Evolutionary conservation across 495 filamentous ascomycete species (phyloP).

Genomic region (Amorphotheca resinae): DNA sequence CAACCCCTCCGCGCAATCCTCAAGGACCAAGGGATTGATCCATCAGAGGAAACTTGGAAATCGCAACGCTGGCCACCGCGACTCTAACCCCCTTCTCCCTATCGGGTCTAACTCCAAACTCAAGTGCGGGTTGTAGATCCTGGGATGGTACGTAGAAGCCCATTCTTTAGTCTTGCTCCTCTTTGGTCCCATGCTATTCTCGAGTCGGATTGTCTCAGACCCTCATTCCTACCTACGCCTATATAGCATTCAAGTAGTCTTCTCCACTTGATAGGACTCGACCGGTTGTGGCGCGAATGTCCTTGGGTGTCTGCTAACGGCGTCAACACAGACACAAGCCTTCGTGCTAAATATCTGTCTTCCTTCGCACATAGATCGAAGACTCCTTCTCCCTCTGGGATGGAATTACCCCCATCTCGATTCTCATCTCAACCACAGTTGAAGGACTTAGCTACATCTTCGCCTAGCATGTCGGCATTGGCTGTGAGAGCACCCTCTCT

Average conservation of each 20-base stretch:
- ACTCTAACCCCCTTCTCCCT: conserved; percentile 6
- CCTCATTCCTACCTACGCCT: background rate
- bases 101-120: conserved; percentile 7
- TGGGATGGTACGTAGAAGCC: conserved; percentile 9
- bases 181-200: background rate
- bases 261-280: background rate
- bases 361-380: background rate
- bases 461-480: conserved; percentile 4
- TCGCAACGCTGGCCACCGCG: conserved; percentile 13
- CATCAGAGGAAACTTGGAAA: background rate
- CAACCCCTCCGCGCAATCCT: conserved; percentile 1
- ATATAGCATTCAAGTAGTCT: background rate
- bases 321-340: conserved; percentile 3
- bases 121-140: conserved; percentile 3
- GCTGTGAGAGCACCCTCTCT: background rate
- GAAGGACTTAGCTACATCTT: background rate
- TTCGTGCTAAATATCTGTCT: background rate
- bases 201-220: background rate
- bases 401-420: conserved; percentile 11
- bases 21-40: background rate
- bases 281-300: background rate
- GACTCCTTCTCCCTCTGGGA: conserved; percentile 1
- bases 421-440: conserved; percentile 4
- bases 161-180: background rate
- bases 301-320: conserved; percentile 3